A percentile compares a stretch with the other conserved stretches of the same genome.
These are phyloP conservation scores for Scheffersomyces parashehatae DNA, from an alignment of 1,139 yeast genomes.

Conservation along the genomic window DNA sequence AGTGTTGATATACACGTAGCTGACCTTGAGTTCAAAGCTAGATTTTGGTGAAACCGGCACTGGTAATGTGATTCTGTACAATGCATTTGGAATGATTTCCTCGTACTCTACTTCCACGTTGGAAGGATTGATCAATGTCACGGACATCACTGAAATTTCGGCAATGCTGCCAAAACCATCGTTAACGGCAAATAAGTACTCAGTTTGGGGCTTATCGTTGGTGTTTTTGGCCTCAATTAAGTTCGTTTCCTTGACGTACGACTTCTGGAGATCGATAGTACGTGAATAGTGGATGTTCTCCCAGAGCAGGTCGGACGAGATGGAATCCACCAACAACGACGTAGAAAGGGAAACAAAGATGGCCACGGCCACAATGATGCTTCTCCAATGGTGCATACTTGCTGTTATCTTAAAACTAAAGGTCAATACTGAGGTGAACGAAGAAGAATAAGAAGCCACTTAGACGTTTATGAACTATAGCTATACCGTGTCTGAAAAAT, in stretches of 20 bases:
- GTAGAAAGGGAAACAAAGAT: constrained; percentile 3
- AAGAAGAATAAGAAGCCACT: too few species aligned
- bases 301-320: constrained; percentile 30
- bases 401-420: neutral
- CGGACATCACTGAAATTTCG: constrained; percentile 51
- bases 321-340: constrained; percentile 6
- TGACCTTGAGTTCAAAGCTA: constrained; percentile 49
- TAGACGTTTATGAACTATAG: too few species aligned
- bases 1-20: constrained; percentile 51
- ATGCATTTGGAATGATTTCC: constrained; percentile 26
- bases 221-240: constrained; percentile 60
- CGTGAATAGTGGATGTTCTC: constrained; percentile 48
- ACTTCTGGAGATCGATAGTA: constrained; percentile 61
- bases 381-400: neutral
- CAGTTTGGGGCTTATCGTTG: constrained; percentile 52
- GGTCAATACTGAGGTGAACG: too few species aligned
- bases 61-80: constrained; percentile 52
- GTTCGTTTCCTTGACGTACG: constrained; percentile 67
- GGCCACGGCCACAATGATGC: neutral
- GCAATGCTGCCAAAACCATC: constrained; percentile 45
- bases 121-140: constrained; percentile 25
- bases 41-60: constrained; percentile 68
- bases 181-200: constrained; percentile 57
- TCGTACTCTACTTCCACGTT: constrained; percentile 29
- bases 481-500: too few species aligned